A percentile compares a stretch with the other conserved stretches of the same genome.
Conservation (phyloP, 164 flowering plant species). For the Aristolochia californica region DNA sequence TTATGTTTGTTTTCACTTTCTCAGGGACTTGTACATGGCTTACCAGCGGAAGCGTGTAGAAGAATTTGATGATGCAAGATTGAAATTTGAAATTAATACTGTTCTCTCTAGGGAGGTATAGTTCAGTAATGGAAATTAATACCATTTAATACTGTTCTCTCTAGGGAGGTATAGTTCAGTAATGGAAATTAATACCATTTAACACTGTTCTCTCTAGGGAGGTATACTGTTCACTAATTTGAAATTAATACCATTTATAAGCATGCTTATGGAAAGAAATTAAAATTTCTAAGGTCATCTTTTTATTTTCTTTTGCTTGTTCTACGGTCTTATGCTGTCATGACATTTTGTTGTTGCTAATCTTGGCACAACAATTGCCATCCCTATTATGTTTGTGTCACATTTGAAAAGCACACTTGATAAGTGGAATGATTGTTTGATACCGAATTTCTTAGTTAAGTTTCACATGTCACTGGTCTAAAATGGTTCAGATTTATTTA, state of each 20-base stretch:
- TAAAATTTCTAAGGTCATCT: background rate
- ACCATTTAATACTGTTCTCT: slow-evolving; percentile 57
- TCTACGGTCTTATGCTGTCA: background rate
- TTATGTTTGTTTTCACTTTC: background rate
- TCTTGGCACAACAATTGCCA: too few relatives aligned
- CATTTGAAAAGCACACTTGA: too few relatives aligned
- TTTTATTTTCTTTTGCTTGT: background rate
- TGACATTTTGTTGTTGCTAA: too few relatives aligned
- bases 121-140: too few relatives aligned
- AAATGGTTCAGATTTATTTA: background rate
- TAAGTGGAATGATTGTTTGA: too few relatives aligned
- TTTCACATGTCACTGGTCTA: too few relatives aligned
- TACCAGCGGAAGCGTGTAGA: slow-evolving; percentile 66
- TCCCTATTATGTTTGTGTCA: too few relatives aligned
- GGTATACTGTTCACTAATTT: slow-evolving; percentile 48
- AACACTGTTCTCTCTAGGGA: slow-evolving; percentile 64
- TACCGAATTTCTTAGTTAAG: too few relatives aligned
- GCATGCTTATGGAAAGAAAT: background rate
- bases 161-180: slow-evolving; percentile 58
- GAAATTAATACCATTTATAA: too few relatives aligned
- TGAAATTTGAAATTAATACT: slow-evolving; percentile 81
- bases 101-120: slow-evolving; percentile 68
- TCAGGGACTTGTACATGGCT: slow-evolving; percentile 49
- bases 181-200: too few relatives aligned
- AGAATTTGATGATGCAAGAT: slow-evolving; percentile 75